Evolutionary conservation across 202 grass and related monocot genomes (phyloP).

Genomic region (Hordeum pubiflorum): DNA sequence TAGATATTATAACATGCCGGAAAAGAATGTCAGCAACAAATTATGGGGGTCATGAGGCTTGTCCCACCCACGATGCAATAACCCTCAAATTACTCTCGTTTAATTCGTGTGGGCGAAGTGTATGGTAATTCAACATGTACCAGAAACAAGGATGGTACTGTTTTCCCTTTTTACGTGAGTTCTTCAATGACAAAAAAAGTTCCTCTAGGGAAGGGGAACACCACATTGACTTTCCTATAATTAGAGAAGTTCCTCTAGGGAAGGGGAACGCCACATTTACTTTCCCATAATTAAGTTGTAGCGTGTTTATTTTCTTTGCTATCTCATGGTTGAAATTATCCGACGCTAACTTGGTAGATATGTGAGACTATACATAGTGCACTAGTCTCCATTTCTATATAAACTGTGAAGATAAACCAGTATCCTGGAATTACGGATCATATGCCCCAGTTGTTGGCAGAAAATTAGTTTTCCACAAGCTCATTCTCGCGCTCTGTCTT

Average conservation of each 20-base stretch:
- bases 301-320: not conserved
- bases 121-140: not conserved
- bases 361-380: not conserved
- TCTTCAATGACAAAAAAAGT: not conserved
- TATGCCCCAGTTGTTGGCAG: not conserved
- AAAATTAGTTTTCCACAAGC: not conserved
- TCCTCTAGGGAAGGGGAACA: not conserved
- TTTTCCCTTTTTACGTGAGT: not conserved
- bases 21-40: not conserved
- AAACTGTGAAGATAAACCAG: not conserved
- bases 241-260: not conserved
- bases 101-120: not conserved
- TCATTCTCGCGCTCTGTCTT: not conserved
- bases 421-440: not conserved
- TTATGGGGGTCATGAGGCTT: not conserved
- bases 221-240: not conserved
- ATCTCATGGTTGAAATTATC: not conserved
- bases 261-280: not conserved
- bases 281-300: not conserved
- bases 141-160: not conserved
- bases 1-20: not conserved
- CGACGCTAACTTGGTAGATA: not conserved
- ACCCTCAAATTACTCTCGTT: not conserved
- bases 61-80: not conserved
- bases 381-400: not conserved